Base-by-base conservation (phyloP, 2,329 filamentous ascomycete genomes). In the Plenodomus tracheiphilus region DNA sequence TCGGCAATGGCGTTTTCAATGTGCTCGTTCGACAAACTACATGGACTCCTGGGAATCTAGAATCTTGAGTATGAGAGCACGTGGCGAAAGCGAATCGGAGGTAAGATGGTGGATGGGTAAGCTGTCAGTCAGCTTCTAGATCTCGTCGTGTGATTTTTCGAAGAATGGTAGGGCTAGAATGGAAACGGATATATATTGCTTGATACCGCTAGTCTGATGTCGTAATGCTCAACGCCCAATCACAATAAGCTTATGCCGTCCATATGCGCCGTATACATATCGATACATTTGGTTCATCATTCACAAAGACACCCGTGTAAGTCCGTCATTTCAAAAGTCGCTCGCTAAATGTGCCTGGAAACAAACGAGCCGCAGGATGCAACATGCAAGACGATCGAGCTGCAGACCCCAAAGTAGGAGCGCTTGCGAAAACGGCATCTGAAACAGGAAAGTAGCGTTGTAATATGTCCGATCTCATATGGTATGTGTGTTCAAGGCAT, bases 281-380 rank as follows among this genome's bases (percentile, higher is more conserved):
- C n/a, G n/a, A n/a, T n/a, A n/a, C n/a, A n/a, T n/a, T n/a, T n/a
- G n/a, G n/a, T n/a, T n/a, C n/a, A n/a, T n/a, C n/a, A n/a, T n/a
- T n/a, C n/a, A n/a, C n/a, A n/a, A 25, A 34, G 15, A 37, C 34
- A 32, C 20, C 37, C 36, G 40, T 40, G 22, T 25, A 25, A 25
- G 10, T 25, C 22, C 22, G 5, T 25, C 22, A 25, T 25, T 5
- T 25, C 10, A 25, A 44, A 48, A 40, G 39, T 38, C 46, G 46
- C 46, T 43, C 41, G 45, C 39, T 47, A 43, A 39, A 43, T 35
- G 20, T 38, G 18, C 16, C 45, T 34, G 17, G 20, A 43, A 43
- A 28, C 28, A 41, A 21, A 34, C 16, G 16, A 25, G 39, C 30
- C 22, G 17, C 43, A 41, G 22, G 10, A 18, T 18, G 20, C 28